Evolutionary conservation across 176 grass and related monocot species (phyloP).

Genomic region (Aegilops longissima): DNA sequence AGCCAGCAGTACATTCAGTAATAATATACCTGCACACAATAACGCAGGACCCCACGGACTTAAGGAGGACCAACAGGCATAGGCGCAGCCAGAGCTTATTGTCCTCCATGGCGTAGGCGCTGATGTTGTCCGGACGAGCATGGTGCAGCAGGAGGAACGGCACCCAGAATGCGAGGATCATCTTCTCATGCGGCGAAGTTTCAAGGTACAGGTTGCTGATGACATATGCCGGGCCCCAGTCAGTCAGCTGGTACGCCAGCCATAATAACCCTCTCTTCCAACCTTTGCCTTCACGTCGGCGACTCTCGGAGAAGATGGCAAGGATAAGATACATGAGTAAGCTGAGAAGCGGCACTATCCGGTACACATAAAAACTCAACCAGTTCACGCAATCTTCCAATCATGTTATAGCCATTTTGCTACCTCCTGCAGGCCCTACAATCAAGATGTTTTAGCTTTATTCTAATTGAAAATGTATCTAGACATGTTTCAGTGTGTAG

Average conservation of each 20-base stretch:
- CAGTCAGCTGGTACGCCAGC: neutral
- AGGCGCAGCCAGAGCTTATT: too few species aligned
- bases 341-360: neutral
- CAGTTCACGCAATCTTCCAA: neutral
- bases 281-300: neutral
- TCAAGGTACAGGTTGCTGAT: neutral
- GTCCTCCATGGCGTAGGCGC: too few species aligned
- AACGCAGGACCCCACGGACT: too few species aligned
- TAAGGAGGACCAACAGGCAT: too few species aligned
- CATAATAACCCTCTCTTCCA: neutral
- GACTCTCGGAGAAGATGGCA: neutral
- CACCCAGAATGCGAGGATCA: neutral
- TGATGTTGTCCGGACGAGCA: too few species aligned
- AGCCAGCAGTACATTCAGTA: too few species aligned
- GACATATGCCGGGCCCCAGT: neutral
- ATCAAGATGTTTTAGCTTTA: too few species aligned
- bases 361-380: neutral
- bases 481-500: too few species aligned
- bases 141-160: neutral
- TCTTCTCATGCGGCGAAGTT: neutral
- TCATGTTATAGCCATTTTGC: neutral
- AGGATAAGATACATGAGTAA: neutral
- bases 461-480: too few species aligned
- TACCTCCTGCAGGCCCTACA: neutral
- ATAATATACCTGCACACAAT: too few species aligned